These are phyloP conservation scores for Tricholoma flavovirens DNA, from an alignment of 768 basidiomycete species.

Conservation along the genomic window DNA sequence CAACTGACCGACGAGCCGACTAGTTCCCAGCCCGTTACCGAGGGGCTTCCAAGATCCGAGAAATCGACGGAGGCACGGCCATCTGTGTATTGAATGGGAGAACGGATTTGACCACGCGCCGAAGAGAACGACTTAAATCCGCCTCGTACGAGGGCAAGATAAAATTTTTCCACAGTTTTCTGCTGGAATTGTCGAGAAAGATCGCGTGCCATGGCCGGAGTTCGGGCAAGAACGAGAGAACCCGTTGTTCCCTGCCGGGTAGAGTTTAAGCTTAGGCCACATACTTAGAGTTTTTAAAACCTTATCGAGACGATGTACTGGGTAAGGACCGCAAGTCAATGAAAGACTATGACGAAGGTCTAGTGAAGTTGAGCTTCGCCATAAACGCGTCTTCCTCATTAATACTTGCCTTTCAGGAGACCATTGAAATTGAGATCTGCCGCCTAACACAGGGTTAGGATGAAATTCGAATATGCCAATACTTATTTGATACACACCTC, in stretches of 20 bases:
- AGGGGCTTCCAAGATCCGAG: constrained; percentile 25
- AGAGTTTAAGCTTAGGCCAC: not conserved
- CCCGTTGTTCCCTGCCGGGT: constrained; percentile 54
- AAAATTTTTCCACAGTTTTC: constrained; percentile 47
- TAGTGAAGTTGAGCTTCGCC: not conserved
- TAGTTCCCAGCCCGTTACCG: constrained; percentile 53
- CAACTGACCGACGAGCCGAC: constrained; percentile 51
- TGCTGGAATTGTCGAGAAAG: constrained; percentile 50
- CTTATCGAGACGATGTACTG: constrained; percentile 66
- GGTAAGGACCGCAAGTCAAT: constrained; percentile 32
- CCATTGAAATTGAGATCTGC: constrained; percentile 25
- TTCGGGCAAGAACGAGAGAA: constrained; percentile 49
- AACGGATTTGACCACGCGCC: constrained; percentile 36
- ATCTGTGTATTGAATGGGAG: constrained; percentile 35
- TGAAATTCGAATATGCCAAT: constrained; percentile 1
- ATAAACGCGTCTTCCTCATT: constrained; percentile 2
- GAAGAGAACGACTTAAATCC: constrained; percentile 39
- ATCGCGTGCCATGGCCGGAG: constrained; percentile 35
- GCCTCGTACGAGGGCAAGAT: constrained; percentile 59
- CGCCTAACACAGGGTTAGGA: not conserved
- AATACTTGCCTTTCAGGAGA: constrained; percentile 28
- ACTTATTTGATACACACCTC: not conserved
- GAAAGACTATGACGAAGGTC: constrained; percentile 16
- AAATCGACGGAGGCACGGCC: constrained; percentile 40
- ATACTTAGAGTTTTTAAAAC: constrained; percentile 23